phyloP scores from a whole-genome alignment of 192 early-diverging fungal genomes.

The Rhizophagus prolifer region DNA sequence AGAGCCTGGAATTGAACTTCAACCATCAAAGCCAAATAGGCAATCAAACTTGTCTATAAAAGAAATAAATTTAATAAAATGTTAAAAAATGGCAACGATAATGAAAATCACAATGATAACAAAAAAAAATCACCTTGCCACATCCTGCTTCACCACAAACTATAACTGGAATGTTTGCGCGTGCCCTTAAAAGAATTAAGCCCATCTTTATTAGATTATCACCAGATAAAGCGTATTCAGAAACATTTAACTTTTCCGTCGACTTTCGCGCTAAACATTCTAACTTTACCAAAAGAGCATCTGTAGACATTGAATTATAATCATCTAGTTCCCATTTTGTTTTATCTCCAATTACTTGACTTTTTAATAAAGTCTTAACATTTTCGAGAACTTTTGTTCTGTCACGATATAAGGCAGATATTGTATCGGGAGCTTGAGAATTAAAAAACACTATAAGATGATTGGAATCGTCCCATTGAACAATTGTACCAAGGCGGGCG shows the following conservation, averaged over 20 bases:
- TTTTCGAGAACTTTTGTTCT: background rate
- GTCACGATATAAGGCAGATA: conserved; percentile 2
- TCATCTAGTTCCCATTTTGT: too few species aligned
- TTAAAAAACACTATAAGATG: conserved; percentile 16
- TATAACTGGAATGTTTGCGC: conserved; percentile 11
- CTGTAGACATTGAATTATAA: background rate
- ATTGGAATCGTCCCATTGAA: background rate
- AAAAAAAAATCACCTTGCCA: background rate
- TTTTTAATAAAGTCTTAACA: too few species aligned
- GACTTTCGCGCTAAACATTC: conserved; percentile 20
- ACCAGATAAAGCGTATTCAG: background rate
- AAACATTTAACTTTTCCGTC: background rate
- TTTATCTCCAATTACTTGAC: too few species aligned
- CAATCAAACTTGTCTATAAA: background rate
- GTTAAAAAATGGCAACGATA: too few species aligned
- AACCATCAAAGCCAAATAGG: background rate
- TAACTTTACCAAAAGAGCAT: background rate
- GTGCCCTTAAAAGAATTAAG: background rate
- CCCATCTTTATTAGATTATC: conserved; percentile 29
- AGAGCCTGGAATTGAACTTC: background rate
- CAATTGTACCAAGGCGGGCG: background rate
- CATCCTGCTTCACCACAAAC: background rate
- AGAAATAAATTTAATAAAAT: too few species aligned
- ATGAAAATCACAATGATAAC: too few species aligned
- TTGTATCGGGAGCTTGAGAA: background rate